Percentiles rank a stretch among this genome's conserved stretches.
phyloP scores from a whole-genome alignment of 495 filamentous ascomycete species.

The Daldinia loculata region DNA sequence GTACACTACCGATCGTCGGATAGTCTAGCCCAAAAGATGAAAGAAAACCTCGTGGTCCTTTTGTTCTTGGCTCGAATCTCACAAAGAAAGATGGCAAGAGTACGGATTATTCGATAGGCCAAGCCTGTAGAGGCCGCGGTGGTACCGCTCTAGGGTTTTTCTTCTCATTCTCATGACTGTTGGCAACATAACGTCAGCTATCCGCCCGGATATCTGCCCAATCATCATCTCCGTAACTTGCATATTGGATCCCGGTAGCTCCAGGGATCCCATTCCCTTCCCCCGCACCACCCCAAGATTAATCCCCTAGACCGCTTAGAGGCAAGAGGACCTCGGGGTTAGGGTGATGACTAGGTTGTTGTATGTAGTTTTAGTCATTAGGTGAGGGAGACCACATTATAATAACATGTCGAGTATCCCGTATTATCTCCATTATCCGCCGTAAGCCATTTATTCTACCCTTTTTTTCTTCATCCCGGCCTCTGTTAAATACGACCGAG shows the following conservation, averaged over 20 bases:
- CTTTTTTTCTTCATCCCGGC: constrained; percentile 9
- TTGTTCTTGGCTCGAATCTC: constrained; percentile 12
- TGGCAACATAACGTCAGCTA: constrained; percentile 22
- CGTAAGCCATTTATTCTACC: not conserved
- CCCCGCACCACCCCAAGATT: constrained; percentile 36
- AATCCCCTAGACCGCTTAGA: constrained; percentile 24
- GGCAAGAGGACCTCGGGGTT: constrained; percentile 3
- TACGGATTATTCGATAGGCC: not conserved
- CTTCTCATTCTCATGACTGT: constrained; percentile 20
- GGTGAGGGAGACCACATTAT: constrained; percentile 14
- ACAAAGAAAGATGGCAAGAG: constrained; percentile 5
- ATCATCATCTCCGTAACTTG: constrained; percentile 24
- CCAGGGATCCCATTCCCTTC: constrained; percentile 36
- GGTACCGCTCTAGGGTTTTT: constrained; percentile 20
- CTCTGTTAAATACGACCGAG: constrained; percentile 33
- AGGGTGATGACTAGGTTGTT: constrained; percentile 12
- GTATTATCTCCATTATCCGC: not conserved
- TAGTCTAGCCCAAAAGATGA: constrained; percentile 7
- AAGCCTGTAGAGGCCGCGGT: constrained; percentile 16
- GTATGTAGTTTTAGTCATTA: constrained; percentile 1
- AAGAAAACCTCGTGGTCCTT: constrained; percentile 1
- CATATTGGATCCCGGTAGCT: constrained; percentile 21
- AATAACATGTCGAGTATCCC: constrained; percentile 9
- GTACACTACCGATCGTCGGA: constrained; percentile 17
- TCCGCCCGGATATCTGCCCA: constrained; percentile 14